A percentile compares a stretch with the other conserved stretches of the same genome.
phyloP scores from a whole-genome alignment of 768 basidiomycete genomes.

The Leccinum uliginosum region DNA sequence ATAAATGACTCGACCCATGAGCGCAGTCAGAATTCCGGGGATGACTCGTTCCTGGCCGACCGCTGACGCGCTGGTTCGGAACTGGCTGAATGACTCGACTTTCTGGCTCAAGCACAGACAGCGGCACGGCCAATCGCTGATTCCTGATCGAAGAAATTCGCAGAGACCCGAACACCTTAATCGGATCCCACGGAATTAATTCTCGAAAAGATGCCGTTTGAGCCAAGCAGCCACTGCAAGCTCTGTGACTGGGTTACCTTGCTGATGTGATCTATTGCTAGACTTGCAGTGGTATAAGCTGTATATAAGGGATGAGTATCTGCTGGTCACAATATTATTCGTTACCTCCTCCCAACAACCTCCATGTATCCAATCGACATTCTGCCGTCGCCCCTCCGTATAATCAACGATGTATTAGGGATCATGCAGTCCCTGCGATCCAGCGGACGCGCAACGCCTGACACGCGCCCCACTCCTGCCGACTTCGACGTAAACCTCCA shows the following conservation, averaged over 20 bases:
- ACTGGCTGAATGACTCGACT: slow-evolving; percentile 9
- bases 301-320: slow-evolving; percentile 27
- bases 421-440: slow-evolving; percentile 42
- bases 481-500: slow-evolving; percentile 51
- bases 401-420: slow-evolving; percentile 45
- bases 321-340: slow-evolving; percentile 4
- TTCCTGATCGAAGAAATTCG: slow-evolving; percentile 15
- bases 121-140: slow-evolving; percentile 20
- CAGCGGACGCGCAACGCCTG: slow-evolving; percentile 25
- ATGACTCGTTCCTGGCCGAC: slow-evolving; percentile 24
- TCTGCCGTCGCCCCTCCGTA: slow-evolving; percentile 50
- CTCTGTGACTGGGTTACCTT: slow-evolving; percentile 32
- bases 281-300: slow-evolving; percentile 28
- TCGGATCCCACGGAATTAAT: slow-evolving; percentile 21
- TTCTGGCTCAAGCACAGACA: slow-evolving; percentile 18
- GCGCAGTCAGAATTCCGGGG: slow-evolving; percentile 6
- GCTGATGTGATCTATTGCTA: slow-evolving; percentile 27
- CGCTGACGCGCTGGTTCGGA: slow-evolving; percentile 14
- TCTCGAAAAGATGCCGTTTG: slow-evolving; percentile 29
- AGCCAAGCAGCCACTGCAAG: slow-evolving; percentile 27
- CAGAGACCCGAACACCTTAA: slow-evolving; percentile 8
- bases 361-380: slow-evolving; percentile 33
- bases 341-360: slow-evolving; percentile 2
- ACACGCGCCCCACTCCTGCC: slow-evolving; percentile 33
- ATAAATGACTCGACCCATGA: slow-evolving; percentile 12